phyloP scores from a whole-genome alignment of 176 grass and related monocot species.

The Zizania latifolia region DNA sequence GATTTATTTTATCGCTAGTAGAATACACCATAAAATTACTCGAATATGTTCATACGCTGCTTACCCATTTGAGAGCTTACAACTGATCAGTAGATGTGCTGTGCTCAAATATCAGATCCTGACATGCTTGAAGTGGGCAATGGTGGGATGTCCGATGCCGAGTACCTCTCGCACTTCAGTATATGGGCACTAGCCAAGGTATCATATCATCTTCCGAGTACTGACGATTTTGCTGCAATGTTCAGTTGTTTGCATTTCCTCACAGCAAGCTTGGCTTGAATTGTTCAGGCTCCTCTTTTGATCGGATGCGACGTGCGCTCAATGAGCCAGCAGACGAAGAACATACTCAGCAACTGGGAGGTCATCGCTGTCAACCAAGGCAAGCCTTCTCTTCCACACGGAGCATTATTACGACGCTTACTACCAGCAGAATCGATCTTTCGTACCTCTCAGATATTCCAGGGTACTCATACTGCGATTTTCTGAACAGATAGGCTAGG shows the following conservation, averaged over 20 bases:
- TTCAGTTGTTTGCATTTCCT: background rate
- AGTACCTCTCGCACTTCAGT: constrained; percentile 95
- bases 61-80: background rate
- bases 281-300: constrained; percentile 74
- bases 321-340: constrained; percentile 68
- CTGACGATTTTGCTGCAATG: background rate
- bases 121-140: constrained; percentile 97
- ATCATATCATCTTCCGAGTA: background rate
- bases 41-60: background rate
- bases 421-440: too few relatives aligned
- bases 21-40: too few relatives aligned
- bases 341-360: constrained; percentile 75
- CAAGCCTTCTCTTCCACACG: background rate
- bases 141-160: constrained; percentile 73
- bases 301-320: constrained; percentile 77
- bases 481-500: constrained; percentile 64
- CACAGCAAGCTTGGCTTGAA: background rate
- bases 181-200: constrained; percentile 94
- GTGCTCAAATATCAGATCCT: constrained; percentile 49
- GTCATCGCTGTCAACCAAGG: constrained; percentile 95
- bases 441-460: background rate
- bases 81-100: background rate
- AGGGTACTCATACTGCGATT: background rate
- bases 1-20: too few relatives aligned
- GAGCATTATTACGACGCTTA: too few relatives aligned